Evolutionary conservation across 345 rosid genomes (phyloP).

Genomic region (Mallotus nudiflorus): DNA sequence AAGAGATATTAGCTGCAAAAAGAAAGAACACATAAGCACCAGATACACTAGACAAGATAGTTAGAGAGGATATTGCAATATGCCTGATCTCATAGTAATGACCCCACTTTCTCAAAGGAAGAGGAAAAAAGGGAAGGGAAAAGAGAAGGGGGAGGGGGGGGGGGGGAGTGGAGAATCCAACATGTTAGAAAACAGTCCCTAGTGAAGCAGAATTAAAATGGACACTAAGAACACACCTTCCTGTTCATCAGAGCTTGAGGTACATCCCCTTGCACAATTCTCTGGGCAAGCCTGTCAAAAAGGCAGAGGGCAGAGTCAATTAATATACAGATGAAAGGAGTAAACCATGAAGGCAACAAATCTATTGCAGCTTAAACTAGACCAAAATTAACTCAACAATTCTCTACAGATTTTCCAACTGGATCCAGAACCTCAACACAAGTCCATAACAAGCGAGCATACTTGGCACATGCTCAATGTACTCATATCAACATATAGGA

Average conservation of each 20-base stretch:
- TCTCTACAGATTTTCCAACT: not conserved
- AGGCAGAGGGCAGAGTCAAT: constrained; percentile 6
- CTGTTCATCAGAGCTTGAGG: constrained; percentile 99
- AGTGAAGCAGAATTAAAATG: constrained; percentile 7
- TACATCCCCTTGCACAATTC: constrained; percentile 98
- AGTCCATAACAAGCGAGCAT: not conserved
- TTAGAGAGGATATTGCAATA: not conserved
- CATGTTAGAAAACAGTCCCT: not conserved
- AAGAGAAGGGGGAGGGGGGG: no score
- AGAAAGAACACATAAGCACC: not conserved
- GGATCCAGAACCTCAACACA: constrained; percentile 14
- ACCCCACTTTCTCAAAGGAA: not conserved
- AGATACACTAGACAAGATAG: not conserved
- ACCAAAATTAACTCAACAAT: not conserved
- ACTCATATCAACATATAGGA: not conserved
- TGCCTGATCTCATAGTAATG: not conserved
- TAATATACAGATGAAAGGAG: not conserved
- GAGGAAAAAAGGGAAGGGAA: not conserved
- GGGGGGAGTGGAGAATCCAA: no score
- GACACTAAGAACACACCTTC: constrained; percentile 48
- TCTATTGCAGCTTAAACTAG: not conserved
- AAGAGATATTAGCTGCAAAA: constrained; percentile 81
- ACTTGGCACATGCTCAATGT: not conserved
- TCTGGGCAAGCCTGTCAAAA: constrained; percentile 90
- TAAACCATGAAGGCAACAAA: not conserved